Evolutionary conservation across 495 filamentous ascomycete genomes (phyloP).

Genomic region (Cercophora sp.): DNA sequence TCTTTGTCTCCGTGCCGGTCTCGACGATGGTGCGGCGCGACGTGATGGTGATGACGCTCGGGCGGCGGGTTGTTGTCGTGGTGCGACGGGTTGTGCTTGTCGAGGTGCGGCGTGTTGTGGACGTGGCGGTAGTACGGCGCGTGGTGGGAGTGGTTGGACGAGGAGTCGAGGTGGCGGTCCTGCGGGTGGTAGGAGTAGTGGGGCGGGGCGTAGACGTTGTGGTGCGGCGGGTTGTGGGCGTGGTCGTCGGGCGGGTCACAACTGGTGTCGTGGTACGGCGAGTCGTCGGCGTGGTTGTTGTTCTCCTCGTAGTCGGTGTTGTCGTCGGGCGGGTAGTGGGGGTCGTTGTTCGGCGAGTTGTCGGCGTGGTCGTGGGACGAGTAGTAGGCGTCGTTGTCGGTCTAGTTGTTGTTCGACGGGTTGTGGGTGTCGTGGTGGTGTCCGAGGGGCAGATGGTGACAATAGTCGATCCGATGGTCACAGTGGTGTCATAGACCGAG

Average conservation of each 20-base stretch:
- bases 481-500: constrained; percentile 1
- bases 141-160: not conserved
- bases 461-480: constrained; percentile 1
- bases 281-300: too few species aligned
- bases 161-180: not conserved
- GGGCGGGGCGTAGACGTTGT: not conserved
- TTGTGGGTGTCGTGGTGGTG: not conserved
- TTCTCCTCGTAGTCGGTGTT: too few species aligned
- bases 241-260: not conserved
- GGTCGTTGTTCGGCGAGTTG: too few species aligned
- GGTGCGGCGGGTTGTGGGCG: not conserved
- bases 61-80: too few species aligned
- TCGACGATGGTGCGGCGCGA: not conserved
- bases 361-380: too few species aligned
- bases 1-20: not conserved
- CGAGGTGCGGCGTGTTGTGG: not conserved
- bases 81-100: too few species aligned
- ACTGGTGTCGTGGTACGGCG: not conserved
- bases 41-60: not conserved
- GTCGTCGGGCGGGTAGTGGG: too few species aligned
- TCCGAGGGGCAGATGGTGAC: constrained; percentile 14
- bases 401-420: not conserved
- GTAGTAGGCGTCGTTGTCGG: not conserved
- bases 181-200: not conserved
- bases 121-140: not conserved